Evolutionary conservation across 345 rosid genomes (phyloP).

Genomic region (Salix koriyanagi): DNA sequence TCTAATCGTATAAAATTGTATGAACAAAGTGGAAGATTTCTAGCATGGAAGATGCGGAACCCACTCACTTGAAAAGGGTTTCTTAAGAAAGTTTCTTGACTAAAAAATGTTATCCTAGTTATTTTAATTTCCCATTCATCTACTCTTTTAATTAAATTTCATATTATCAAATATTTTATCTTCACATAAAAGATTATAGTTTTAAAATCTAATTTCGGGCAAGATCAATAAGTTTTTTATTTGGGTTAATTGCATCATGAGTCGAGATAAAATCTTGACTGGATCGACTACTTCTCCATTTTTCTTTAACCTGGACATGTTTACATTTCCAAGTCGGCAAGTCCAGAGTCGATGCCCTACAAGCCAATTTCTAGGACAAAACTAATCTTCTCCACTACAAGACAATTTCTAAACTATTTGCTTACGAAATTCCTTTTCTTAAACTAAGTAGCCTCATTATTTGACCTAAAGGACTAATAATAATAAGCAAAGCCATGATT

Average conservation of each 20-base stretch:
- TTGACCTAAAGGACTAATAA: constrained; percentile 29
- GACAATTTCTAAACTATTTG: constrained; percentile 29
- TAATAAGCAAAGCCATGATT: constrained; percentile 30
- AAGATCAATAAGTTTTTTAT: no score
- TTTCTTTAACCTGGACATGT: no score
- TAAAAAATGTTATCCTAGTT: constrained; percentile 5
- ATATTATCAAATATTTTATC: background rate
- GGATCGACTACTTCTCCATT: no score
- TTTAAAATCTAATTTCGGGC: no score
- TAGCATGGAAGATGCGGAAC: background rate
- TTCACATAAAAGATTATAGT: no score
- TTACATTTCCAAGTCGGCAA: no score
- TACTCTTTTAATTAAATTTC: background rate
- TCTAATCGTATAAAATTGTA: background rate
- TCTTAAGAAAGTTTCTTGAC: background rate
- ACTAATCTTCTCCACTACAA: constrained; percentile 36
- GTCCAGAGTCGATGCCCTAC: no score
- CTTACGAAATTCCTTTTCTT: background rate
- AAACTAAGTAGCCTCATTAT: constrained; percentile 21
- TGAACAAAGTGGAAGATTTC: background rate
- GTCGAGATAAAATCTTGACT: no score
- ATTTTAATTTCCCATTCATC: background rate
- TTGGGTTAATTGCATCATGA: no score
- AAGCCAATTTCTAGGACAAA: background rate
- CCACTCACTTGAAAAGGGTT: background rate